A percentile compares a stretch with the other conserved stretches of the same genome.
Conservation (phyloP, 805 yeast genomes). For the Kazachstania psychrophila region DNA sequence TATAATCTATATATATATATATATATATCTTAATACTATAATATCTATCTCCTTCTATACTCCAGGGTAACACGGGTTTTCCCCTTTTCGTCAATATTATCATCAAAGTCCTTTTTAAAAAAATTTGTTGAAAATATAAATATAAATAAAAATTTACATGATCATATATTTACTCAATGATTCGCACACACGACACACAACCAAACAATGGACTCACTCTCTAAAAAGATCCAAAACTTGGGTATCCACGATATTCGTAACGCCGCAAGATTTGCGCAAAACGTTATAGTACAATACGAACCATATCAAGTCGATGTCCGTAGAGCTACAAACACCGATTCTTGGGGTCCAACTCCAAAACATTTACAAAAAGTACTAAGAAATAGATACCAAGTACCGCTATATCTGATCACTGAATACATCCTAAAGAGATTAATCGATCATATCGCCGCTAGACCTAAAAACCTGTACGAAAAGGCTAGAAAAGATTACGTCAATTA, state of each 20-base stretch:
- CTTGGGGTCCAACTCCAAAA: conserved; percentile 44
- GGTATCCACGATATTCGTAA: conserved; percentile 34
- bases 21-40: background rate
- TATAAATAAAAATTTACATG: no score
- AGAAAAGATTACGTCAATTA: conserved; percentile 33
- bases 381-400: conserved; percentile 25
- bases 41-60: background rate
- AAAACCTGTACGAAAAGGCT: conserved; percentile 32
- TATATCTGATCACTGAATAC: conserved; percentile 29
- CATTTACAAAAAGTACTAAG: conserved; percentile 32
- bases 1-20: no score
- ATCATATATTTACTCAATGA: no score
- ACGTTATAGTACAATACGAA: conserved; percentile 31
- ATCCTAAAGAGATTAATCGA: conserved; percentile 30
- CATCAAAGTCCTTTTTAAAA: background rate
- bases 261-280: conserved; percentile 34
- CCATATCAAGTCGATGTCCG: conserved; percentile 34
- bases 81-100: background rate
- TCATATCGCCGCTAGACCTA: conserved; percentile 30
- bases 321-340: conserved; percentile 41
- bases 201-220: conserved; percentile 25
- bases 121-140: background rate
- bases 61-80: background rate
- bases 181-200: background rate
- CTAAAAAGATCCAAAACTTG: conserved; percentile 28